Evolutionary conservation across 495 filamentous ascomycete genomes (phyloP).

Genomic region (Aspergillus conjunctus): DNA sequence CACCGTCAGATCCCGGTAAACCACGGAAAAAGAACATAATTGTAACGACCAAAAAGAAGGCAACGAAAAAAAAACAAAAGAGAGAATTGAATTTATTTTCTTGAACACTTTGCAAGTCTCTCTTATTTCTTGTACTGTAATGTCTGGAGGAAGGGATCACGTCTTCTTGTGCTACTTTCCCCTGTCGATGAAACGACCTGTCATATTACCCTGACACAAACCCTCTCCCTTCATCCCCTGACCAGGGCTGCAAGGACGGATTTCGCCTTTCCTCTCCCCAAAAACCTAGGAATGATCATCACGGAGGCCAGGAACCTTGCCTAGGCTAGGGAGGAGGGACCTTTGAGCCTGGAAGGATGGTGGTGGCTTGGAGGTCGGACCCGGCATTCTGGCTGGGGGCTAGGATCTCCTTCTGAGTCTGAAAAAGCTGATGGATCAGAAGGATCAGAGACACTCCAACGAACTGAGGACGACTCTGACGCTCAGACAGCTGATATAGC

Average conservation of each 20-base stretch:
- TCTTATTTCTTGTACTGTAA: conserved; percentile 5
- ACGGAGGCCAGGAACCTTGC: conserved; percentile 16
- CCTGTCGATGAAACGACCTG: conserved; percentile 29
- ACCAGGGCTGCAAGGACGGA: conserved; percentile 24
- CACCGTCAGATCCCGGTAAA: conserved; percentile 8
- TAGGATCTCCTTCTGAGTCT: conserved; percentile 23
- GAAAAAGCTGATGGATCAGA: conserved; percentile 19
- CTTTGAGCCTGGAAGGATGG: conserved; percentile 8
- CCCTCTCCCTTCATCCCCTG: conserved; percentile 11
- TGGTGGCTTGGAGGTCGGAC: conserved; percentile 28
- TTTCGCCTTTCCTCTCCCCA: background rate
- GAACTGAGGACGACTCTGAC: background rate
- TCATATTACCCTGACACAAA: conserved; percentile 22
- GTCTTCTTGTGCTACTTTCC: conserved; percentile 12
- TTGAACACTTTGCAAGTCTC: no score
- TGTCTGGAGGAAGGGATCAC: conserved; percentile 3
- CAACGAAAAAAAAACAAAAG: background rate
- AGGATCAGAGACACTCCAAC: conserved; percentile 7
- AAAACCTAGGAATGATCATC: conserved; percentile 14
- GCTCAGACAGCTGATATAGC: conserved; percentile 12
- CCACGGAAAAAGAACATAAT: background rate
- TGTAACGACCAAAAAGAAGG: background rate
- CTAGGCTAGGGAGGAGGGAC: conserved; percentile 2
- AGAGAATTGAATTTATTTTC: background rate
- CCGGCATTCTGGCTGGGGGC: conserved; percentile 33